Conservation (phyloP, 139 green algal species). For the Trebouxia sp. region DNA sequence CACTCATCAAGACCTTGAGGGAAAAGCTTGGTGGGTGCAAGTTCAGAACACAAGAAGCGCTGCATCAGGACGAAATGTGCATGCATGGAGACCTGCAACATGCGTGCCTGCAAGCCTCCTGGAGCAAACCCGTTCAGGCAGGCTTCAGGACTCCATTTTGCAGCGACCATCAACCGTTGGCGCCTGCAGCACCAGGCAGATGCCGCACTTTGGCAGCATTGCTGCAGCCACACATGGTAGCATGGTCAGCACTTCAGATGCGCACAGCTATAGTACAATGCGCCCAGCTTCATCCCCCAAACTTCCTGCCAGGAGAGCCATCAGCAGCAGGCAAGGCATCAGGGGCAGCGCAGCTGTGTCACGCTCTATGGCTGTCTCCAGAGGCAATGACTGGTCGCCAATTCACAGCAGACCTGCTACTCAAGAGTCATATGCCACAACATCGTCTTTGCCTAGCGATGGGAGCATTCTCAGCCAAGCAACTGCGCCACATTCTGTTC, state of each 20-base stretch:
- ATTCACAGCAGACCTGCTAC: constrained; percentile 2
- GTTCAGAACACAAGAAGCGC: neutral
- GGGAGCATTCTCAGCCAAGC: too few species aligned
- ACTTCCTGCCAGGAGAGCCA: neutral
- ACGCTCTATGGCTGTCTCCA: neutral
- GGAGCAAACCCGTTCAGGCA: too few species aligned
- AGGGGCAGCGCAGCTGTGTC: neutral
- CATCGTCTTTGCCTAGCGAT: too few species aligned
- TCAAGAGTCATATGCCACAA: too few species aligned
- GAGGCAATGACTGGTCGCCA: constrained; percentile 19
- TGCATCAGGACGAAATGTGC: neutral
- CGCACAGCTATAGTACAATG: neutral
- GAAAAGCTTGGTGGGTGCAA: constrained; percentile 11
- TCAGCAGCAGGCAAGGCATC: neutral
- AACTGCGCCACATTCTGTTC: neutral
- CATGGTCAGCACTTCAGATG: neutral
- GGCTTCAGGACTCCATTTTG: too few species aligned
- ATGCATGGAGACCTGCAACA: neutral
- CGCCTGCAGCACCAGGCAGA: too few species aligned
- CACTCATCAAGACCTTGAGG: neutral
- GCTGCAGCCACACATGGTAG: too few species aligned
- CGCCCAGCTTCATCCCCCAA: neutral
- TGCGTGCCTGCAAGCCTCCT: neutral
- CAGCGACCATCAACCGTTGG: neutral
- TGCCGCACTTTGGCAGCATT: too few species aligned